Evolutionary conservation across 2,329 filamentous ascomycete genomes (phyloP).

Genomic region (Colletotrichum sp.): DNA sequence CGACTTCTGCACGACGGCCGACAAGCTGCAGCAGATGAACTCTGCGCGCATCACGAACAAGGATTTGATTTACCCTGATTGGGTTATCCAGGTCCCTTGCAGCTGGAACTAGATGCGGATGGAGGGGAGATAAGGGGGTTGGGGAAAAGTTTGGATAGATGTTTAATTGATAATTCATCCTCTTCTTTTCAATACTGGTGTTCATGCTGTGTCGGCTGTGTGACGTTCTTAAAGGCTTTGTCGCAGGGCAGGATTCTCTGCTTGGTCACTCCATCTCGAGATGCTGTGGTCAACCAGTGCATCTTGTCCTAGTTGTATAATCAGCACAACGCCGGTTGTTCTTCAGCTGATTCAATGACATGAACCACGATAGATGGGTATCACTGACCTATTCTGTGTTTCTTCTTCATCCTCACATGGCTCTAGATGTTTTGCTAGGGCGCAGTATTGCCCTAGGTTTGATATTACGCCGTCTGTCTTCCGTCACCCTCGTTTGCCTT

Average conservation of each 20-base stretch:
- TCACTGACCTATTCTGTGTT: accelerated
- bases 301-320: neutral
- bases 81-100: neutral
- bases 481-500: neutral
- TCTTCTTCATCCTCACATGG: neutral
- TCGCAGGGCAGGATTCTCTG: neutral
- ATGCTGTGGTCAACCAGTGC: accelerated
- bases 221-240: accelerated
- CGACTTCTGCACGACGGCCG: neutral
- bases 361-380: neutral
- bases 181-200: accelerated
- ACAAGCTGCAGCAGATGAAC: neutral
- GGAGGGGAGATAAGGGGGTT: neutral
- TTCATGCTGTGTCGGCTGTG: accelerated
- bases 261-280: neutral
- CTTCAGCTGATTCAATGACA: too few species aligned
- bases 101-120: neutral
- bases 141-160: neutral
- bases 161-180: neutral
- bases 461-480: accelerated
- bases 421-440: neutral
- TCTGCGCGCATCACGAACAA: neutral
- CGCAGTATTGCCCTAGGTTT: neutral
- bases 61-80: neutral
- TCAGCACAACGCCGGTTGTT: neutral